Conservation (phyloP, 257 asterid genomes). For the Solanum gracilifrons region DNA sequence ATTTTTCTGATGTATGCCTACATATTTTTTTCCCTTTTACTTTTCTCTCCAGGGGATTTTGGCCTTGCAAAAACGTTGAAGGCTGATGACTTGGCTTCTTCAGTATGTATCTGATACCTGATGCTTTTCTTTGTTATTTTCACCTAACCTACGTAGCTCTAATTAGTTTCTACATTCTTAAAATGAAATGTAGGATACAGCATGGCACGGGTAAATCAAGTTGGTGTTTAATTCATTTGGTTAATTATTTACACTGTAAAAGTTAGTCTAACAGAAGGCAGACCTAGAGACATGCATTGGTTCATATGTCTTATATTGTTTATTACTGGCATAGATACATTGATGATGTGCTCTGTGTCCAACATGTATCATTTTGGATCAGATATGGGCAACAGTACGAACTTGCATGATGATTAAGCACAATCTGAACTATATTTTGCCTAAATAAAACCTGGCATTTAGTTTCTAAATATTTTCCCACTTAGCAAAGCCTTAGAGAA, state of each 20-base stretch:
- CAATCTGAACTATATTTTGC: background rate
- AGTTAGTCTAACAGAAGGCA: background rate
- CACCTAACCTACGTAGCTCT: background rate
- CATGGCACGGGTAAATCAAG: background rate
- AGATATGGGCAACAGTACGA: background rate
- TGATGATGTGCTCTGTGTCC: background rate
- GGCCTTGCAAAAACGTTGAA: conserved; percentile 97
- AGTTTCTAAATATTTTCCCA: background rate
- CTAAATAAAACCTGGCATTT: background rate
- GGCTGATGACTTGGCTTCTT: conserved; percentile 99
- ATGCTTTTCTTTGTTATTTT: background rate
- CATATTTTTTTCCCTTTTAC: conserved; percentile 1
- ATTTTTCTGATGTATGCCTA: background rate
- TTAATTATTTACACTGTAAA: background rate
- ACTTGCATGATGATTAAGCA: background rate
- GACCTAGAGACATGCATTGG: background rate
- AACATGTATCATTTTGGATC: background rate
- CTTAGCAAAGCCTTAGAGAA: background rate
- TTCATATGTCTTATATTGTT: background rate
- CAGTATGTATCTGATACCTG: conserved; percentile 47
- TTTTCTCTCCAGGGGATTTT: conserved; percentile 66
- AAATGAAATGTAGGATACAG: background rate
- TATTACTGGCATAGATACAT: background rate
- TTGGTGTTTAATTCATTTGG: background rate
- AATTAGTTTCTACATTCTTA: background rate